A percentile compares a stretch with the other conserved stretches of the same genome.
Conservation (phyloP, 2,329 filamentous ascomycete genomes). For the Alternaria ventricosa region DNA sequence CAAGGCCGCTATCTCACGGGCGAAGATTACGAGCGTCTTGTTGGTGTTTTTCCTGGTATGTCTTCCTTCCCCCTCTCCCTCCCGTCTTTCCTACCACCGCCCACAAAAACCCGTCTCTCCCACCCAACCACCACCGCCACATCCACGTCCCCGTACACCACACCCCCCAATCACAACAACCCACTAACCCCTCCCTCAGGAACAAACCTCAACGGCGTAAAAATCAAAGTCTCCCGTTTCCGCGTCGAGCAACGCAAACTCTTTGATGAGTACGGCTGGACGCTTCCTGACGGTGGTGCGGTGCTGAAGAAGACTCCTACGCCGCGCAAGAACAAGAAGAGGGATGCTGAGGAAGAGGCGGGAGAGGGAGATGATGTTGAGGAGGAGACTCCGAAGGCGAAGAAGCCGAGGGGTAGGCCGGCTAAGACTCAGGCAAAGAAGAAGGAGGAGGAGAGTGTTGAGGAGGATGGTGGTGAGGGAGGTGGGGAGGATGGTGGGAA, state of each 20-base stretch:
- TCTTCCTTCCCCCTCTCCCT: no score
- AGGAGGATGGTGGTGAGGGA: neutral
- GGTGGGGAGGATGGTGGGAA: neutral
- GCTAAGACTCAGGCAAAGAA: slow-evolving; percentile 19
- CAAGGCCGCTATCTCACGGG: neutral
- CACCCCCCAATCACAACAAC: neutral
- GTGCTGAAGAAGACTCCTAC: neutral
- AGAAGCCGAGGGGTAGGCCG: neutral
- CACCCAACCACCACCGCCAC: no score
- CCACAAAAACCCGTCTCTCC: no score
- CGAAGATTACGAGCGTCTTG: neutral
- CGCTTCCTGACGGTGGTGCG: neutral
- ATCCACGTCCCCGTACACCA: no score
- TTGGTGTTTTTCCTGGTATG: neutral
- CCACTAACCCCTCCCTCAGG: neutral
- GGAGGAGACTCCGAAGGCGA: neutral
- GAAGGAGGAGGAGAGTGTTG: neutral
- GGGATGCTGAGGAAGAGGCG: neutral
- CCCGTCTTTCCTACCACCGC: no score
- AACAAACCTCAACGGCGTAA: neutral
- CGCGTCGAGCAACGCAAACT: neutral
- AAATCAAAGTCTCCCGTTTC: neutral
- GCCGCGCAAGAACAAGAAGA: slow-evolving; percentile 7
- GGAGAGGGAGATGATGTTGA: neutral
- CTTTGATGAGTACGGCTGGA: neutral